Base-by-base conservation (phyloP, 129 eudicot genomes). In the Lonicera japonica region DNA sequence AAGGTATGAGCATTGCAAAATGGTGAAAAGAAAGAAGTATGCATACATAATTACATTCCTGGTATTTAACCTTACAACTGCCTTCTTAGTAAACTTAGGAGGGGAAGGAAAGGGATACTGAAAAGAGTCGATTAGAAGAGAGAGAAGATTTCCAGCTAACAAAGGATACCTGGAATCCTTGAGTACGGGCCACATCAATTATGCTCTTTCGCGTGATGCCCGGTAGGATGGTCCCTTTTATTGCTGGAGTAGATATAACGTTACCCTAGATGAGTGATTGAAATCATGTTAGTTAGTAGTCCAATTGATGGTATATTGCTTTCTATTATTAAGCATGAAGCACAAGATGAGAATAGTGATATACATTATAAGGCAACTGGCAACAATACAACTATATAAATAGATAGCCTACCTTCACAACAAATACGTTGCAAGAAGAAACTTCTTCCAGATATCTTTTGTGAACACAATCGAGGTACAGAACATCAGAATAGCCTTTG, bases 181-280 rank as follows among this genome's bases (percentile, higher is more conserved):
- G 95, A 64, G 72, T 79, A 59, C 76, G 68, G 38, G 95, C 98
- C 60, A 87, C 87, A 58, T 92, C 96, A 20, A 92, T 83, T 57
- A 92, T 84, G 65, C 98, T 92, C 82, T 92, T 87, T 56, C 98
- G 68, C 9, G 98, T 92, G 53, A 92, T 92, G 62, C 98, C 98
- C 13, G 98, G 96, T 23, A 92, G 83, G 75, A 92, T 92, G 50
- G 98, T 92, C 69, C 98, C 98, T 80, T 80, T 79, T 52, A 88
- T 73, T 34, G 75, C 83, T 21, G 98, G 98, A 64, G 98, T 92
- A 21, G 95, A 78, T 64, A 92, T 84, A 45, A 79, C 71, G 66
- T 87, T 85, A 56, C 91, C 91, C 98, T 92, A 73, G 29, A 67
- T 55, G 56, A 66, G 53, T 34, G 25, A 56, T 56, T 13, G 14